A percentile compares a stretch with the other conserved stretches of the same genome.
Conservation (phyloP, 192 early-diverging fungal genomes). For the Lunasporangiospora selenospora region DNA sequence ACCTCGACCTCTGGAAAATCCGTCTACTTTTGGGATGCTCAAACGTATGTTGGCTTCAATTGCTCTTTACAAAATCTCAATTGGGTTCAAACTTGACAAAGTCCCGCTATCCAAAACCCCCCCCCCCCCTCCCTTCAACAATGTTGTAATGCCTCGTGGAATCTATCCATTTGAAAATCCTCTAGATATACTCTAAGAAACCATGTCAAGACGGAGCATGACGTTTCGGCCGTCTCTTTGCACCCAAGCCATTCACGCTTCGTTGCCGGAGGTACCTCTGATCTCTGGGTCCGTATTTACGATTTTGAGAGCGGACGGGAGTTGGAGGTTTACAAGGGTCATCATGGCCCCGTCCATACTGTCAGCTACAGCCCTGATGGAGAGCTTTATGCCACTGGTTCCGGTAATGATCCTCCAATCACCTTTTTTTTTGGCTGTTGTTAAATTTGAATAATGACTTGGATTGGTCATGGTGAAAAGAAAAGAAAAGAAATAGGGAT, state of each 20-base stretch:
- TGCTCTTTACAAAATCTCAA: slow-evolving; percentile 6
- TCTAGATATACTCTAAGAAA: slow-evolving; percentile 55
- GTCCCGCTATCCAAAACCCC: too few relatives aligned
- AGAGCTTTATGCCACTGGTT: slow-evolving; percentile 89
- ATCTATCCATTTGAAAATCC: not conserved
- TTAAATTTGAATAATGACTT: not conserved
- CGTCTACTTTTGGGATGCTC: slow-evolving; percentile 76
- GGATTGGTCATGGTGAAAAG: not conserved
- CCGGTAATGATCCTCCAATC: slow-evolving; percentile 35
- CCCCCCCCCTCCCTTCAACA: too few relatives aligned
- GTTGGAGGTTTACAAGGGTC: slow-evolving; percentile 87
- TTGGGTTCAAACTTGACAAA: too few relatives aligned
- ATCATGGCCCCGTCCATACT: slow-evolving; percentile 90
- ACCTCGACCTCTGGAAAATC: slow-evolving; percentile 80
- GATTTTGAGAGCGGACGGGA: slow-evolving; percentile 82
- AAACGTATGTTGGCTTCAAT: slow-evolving; percentile 55
- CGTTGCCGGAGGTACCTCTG: slow-evolving; percentile 80
- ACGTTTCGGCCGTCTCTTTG: slow-evolving; percentile 81
- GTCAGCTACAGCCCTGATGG: slow-evolving; percentile 93
- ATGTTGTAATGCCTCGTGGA: too few relatives aligned
- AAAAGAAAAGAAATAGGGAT: not conserved
- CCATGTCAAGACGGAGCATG: slow-evolving; percentile 64
- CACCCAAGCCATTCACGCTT: slow-evolving; percentile 82
- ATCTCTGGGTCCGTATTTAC: slow-evolving; percentile 86
- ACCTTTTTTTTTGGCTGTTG: not conserved